Percentiles rank a stretch among this genome's conserved stretches.
These are phyloP conservation scores for Solanum piurae DNA, from an alignment of 257 asterid genomes.

Conservation along the genomic window DNA sequence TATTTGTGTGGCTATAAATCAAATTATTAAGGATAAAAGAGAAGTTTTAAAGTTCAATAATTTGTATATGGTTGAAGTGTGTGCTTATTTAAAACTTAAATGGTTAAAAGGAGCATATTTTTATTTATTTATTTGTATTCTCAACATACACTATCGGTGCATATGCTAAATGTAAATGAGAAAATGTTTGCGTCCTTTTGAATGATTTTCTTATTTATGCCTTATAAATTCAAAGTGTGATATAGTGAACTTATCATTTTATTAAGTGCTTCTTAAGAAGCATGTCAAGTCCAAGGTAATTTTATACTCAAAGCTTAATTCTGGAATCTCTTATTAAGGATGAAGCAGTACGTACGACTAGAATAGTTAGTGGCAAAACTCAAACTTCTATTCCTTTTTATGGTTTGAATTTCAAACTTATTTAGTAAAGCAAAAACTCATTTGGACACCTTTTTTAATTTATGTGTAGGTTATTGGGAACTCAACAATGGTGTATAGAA, in stretches of 20 bases:
- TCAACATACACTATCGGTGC: neutral
- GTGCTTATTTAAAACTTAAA: neutral
- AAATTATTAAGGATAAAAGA: neutral
- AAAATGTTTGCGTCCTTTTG: neutral
- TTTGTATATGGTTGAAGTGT: neutral
- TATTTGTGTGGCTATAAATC: neutral
- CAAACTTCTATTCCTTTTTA: neutral
- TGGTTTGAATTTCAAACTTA: neutral
- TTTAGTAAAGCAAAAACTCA: neutral
- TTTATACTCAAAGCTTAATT: no score
- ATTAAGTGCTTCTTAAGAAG: neutral
- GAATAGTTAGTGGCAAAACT: neutral
- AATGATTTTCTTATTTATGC: neutral
- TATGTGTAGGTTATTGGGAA: constrained; percentile 13
- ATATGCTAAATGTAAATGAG: neutral
- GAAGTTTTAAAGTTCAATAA: neutral
- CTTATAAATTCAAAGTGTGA: neutral
- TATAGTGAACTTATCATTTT: no score
- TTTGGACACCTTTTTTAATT: neutral
- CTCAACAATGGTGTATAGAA: constrained; percentile 11
- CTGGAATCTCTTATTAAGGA: no score
- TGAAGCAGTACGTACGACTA: no score
- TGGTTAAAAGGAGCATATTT: neutral
- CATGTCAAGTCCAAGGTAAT: no score
- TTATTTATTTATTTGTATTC: neutral